phyloP scores from a whole-genome alignment of 2,329 filamentous ascomycete species.

The Sphaerostilbella broomeana region DNA sequence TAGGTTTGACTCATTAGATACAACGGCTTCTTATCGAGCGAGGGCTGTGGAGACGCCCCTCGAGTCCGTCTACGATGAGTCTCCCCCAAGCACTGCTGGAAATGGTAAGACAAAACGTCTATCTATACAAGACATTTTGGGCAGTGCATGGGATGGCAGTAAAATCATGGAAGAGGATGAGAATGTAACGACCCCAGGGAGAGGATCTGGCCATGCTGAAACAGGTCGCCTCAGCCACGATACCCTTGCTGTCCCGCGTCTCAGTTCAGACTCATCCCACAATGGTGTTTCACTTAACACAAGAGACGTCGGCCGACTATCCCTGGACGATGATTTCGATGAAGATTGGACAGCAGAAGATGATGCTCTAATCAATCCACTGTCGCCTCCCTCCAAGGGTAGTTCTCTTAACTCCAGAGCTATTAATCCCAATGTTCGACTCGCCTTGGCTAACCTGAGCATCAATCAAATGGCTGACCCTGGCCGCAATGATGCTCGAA shows the following conservation, averaged over 20 bases:
- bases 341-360: slow-evolving; percentile 56
- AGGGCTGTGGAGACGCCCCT: slow-evolving; percentile 64
- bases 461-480: slow-evolving; percentile 34
- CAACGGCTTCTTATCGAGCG: slow-evolving; percentile 59
- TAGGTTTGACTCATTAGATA: slow-evolving; percentile 69
- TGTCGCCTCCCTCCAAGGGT: slow-evolving; percentile 49
- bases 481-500: slow-evolving; percentile 14
- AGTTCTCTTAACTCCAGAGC: slow-evolving; percentile 47
- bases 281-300: slow-evolving; percentile 29
- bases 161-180: slow-evolving; percentile 60
- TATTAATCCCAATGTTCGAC: slow-evolving; percentile 47
- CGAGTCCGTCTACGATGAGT: slow-evolving; percentile 77
- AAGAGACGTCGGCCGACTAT: slow-evolving; percentile 43
- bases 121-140: slow-evolving; percentile 54
- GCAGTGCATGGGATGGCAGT: slow-evolving; percentile 47
- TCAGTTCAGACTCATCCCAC: slow-evolving; percentile 25
- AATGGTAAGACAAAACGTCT: slow-evolving; percentile 48
- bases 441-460: slow-evolving; percentile 48
- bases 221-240: slow-evolving; percentile 10
- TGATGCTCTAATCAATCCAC: slow-evolving; percentile 45
- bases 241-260: slow-evolving; percentile 19
- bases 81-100: slow-evolving; percentile 53
- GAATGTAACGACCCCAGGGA: slow-evolving; percentile 44
- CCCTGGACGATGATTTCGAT: slow-evolving; percentile 56
- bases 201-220: slow-evolving; percentile 28